Percentiles rank a stretch among this genome's conserved stretches.
phyloP scores from a whole-genome alignment of 2,329 filamentous ascomycete species.

The Xylariaceae sp. region DNA sequence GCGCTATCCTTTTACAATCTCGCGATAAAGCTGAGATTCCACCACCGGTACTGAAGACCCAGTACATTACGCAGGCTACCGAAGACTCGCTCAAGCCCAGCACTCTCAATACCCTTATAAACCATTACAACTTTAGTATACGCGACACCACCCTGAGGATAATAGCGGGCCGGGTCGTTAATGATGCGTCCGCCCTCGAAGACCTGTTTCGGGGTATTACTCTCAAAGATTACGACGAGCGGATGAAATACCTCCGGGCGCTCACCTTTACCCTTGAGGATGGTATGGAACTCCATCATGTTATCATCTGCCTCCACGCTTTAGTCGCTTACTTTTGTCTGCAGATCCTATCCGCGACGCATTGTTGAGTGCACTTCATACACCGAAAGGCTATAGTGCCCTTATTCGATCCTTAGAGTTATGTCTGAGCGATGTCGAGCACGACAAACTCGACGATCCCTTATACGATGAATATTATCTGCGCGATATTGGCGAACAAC shows the following conservation, averaged over 20 bases:
- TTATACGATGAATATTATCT: slow-evolving; percentile 59
- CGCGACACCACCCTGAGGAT: slow-evolving; percentile 61
- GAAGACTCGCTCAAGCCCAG: slow-evolving; percentile 63
- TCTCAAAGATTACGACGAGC: slow-evolving; percentile 51
- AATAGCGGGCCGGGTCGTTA: slow-evolving; percentile 50
- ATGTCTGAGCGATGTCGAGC: slow-evolving; percentile 44
- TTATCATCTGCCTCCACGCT: neutral
- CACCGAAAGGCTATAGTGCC: slow-evolving; percentile 47
- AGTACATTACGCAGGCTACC: slow-evolving; percentile 69
- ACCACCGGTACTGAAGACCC: slow-evolving; percentile 57
- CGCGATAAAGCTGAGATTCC: slow-evolving; percentile 62
- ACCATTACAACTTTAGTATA: slow-evolving; percentile 67
- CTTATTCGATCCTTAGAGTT: slow-evolving; percentile 57
- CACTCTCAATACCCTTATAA: slow-evolving; percentile 62
- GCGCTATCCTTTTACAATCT: slow-evolving; percentile 52
- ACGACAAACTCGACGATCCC: slow-evolving; percentile 47
- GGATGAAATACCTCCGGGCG: slow-evolving; percentile 51
- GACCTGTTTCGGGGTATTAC: slow-evolving; percentile 54
- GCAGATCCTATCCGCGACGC: slow-evolving; percentile 32
- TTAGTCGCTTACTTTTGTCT: slow-evolving; percentile 20
- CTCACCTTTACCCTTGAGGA: slow-evolving; percentile 51
- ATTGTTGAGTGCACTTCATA: slow-evolving; percentile 43
- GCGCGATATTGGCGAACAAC: slow-evolving; percentile 56
- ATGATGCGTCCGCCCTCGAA: slow-evolving; percentile 49
- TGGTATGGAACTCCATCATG: slow-evolving; percentile 28